Percentiles rank a stretch among this genome's conserved stretches.
These are phyloP conservation scores for Picea sitchensis DNA, from an alignment of 75 land plant species.

Conservation along the genomic window DNA sequence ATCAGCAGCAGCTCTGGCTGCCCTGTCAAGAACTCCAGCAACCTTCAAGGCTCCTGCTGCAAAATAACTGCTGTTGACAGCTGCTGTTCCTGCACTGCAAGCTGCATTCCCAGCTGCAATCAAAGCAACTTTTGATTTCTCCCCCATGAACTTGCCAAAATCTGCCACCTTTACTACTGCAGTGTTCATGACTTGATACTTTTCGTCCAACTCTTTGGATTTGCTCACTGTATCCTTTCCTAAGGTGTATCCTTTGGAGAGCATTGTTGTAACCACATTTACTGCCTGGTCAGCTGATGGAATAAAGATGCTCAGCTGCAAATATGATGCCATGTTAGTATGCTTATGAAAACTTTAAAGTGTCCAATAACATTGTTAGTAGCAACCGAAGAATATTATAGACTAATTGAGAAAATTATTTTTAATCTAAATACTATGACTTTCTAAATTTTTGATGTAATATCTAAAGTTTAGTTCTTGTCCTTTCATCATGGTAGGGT, in stretches of 20 bases:
- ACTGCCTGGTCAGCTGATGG: background rate
- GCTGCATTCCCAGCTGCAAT: background rate
- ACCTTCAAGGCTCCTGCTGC: too few species aligned
- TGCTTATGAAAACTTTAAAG: background rate
- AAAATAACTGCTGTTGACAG: too few species aligned
- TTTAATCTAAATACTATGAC: background rate
- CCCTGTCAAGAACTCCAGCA: too few species aligned
- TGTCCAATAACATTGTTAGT: background rate
- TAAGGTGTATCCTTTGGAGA: background rate
- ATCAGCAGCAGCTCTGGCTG: too few species aligned
- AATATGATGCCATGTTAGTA: too few species aligned
- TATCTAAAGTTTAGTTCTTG: too few species aligned
- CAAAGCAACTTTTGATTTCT: too few species aligned
- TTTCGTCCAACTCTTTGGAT: background rate
- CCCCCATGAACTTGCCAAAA: background rate
- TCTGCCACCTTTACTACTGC: background rate
- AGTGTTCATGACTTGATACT: background rate
- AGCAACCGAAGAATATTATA: too few species aligned
- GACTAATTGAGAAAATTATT: background rate
- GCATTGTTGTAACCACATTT: constrained; percentile 4
- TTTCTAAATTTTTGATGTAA: too few species aligned
- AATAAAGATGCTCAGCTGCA: background rate
- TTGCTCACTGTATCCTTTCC: background rate
- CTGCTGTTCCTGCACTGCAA: background rate
- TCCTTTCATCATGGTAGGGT: too few species aligned